Conservation (phyloP, 371 early-diverging fungal species). For the Mortierella sp. region DNA sequence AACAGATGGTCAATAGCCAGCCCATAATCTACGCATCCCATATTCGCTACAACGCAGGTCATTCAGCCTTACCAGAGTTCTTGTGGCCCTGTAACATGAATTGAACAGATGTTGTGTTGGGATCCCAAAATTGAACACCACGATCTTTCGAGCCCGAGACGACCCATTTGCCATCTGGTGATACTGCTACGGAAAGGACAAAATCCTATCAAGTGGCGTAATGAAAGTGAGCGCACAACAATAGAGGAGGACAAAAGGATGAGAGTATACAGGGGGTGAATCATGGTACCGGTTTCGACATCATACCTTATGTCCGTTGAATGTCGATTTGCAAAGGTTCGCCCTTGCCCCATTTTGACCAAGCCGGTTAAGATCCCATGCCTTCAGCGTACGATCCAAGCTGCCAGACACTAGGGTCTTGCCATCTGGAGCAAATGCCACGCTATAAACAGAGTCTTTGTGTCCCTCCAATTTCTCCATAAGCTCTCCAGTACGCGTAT, state of each 20-base stretch:
- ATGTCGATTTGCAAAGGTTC: slow-evolving; percentile 60
- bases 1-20: background rate
- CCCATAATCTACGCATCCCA: background rate
- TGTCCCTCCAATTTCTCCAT: slow-evolving; percentile 95
- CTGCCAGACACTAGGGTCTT: slow-evolving; percentile 92
- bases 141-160: slow-evolving; percentile 96
- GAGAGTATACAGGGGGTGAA: no score
- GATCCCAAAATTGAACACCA: slow-evolving; percentile 96
- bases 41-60: background rate
- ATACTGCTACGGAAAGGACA: slow-evolving; percentile 95
- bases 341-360: slow-evolving; percentile 53
- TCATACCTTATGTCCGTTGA: slow-evolving; percentile 72
- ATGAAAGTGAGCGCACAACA: background rate
- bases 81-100: slow-evolving; percentile 98
- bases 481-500: slow-evolving; percentile 82
- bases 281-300: no score
- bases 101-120: slow-evolving; percentile 78
- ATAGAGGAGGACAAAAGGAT: background rate
- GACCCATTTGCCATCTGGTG: slow-evolving; percentile 93
- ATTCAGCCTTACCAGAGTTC: slow-evolving; percentile 79
- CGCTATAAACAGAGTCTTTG: slow-evolving; percentile 95
- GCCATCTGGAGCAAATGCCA: slow-evolving; percentile 97
- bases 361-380: slow-evolving; percentile 86
- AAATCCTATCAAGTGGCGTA: slow-evolving; percentile 75
- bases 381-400: slow-evolving; percentile 91